Evolutionary conservation across 2,329 filamentous ascomycete species (phyloP), one percentile per base, ranked within the genome.

Genomic region (Aspergillus proliferans): DNA sequence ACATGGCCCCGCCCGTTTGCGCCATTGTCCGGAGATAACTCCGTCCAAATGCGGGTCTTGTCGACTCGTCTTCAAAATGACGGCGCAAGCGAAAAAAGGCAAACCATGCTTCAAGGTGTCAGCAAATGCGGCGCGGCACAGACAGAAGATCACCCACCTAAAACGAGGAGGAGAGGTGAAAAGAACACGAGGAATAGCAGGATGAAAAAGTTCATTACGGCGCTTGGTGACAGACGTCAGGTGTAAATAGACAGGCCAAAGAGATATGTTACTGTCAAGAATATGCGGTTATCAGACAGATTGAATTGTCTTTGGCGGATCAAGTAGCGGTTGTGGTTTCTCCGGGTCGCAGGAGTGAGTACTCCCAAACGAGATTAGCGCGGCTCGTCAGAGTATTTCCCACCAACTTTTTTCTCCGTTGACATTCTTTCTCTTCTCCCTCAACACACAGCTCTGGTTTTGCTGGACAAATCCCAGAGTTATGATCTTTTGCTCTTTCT

Each of bases 11-110:
- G 6, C 75, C 76, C 6, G 74, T 73, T 38, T 75, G 76, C n/a
- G 76, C 75, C 65, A 83, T 76, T 12, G 74, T 76, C 40, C 77
- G 72, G 39, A 79, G 75, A 55, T 83, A 83, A 53, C 75, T 75
- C 45, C 76, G 70, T 38, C 78, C 80, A 55, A 80, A 83, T 2
- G 74, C 73, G 44, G 72, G 66, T 47, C 72, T 71, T 39, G 71
- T 59, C 18, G 68, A 70, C 46, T 75, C 71, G 26, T 69, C 71
- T 44, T 77, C 76, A 7, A 40, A 12, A 6, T 21, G 10, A 21
- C 18, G 18, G 18, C 38, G 38, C 54, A 81, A 71, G 30, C 71
- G 67, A 2, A 78, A 81, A 34, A 81, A 63, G 36, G 73, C 76
- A 40, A 82, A 73, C 58, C 76, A 79, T 36, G 65, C 77, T 69